Evolutionary conservation across 371 early-diverging fungal species (phyloP).

Genomic region (Phascolomyces articulosus): DNA sequence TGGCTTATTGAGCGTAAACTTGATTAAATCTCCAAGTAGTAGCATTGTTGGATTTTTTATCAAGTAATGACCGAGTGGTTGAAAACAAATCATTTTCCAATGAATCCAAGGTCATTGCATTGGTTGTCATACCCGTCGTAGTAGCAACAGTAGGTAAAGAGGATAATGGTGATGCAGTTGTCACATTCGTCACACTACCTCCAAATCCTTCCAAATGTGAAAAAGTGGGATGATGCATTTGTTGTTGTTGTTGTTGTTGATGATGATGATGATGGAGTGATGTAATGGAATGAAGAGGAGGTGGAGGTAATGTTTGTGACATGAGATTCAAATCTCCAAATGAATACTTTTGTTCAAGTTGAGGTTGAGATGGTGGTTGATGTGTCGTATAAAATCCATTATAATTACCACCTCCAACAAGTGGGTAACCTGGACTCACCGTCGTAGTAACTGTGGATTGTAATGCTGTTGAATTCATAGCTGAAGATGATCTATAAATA

Average conservation of each 20-base stretch:
- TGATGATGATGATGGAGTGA: neutral
- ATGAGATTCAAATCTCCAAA: constrained; percentile 2
- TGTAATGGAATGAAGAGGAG: neutral
- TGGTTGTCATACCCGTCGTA: too few relatives aligned
- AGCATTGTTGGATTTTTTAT: neutral
- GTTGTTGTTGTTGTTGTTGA: constrained; percentile 4
- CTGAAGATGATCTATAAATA: neutral
- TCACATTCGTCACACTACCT: too few relatives aligned
- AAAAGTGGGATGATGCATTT: neutral
- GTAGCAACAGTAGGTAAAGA: too few relatives aligned
- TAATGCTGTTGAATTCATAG: too few relatives aligned
- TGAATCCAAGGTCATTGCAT: too few relatives aligned
- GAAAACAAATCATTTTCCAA: neutral
- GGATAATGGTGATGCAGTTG: too few relatives aligned
- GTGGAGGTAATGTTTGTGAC: neutral
- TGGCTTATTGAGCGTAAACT: constrained; percentile 11
- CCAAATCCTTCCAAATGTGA: neutral
- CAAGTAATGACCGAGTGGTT: neutral
- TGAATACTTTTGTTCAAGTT: neutral
- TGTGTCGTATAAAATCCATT: neutral
- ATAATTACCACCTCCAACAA: neutral
- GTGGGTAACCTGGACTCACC: neutral
- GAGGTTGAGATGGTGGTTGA: neutral
- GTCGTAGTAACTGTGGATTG: neutral
- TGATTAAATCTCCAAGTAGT: constrained; percentile 6